Conservation (phyloP, 2,329 filamentous ascomycete species). For the Trichoderma hamatum region DNA sequence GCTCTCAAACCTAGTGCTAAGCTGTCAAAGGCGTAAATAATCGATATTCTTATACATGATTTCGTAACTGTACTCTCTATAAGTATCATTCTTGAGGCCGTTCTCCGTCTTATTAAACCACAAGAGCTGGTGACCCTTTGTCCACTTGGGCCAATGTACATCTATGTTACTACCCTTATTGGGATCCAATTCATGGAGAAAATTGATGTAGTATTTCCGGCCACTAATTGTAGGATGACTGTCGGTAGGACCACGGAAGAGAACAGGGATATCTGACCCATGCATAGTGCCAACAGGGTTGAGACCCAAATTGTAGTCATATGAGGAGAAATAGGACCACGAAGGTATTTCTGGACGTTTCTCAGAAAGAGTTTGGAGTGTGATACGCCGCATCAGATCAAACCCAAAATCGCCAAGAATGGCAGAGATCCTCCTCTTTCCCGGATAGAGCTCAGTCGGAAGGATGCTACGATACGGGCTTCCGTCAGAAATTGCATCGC, state of each 20-base stretch:
- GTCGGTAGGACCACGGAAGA: conserved; percentile 68
- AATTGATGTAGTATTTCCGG: conserved; percentile 72
- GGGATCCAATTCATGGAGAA: conserved; percentile 70
- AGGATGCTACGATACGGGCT: conserved; percentile 71
- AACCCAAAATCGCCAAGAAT: conserved; percentile 77
- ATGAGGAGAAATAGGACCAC: conserved; percentile 77
- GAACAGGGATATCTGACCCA: conserved; percentile 64
- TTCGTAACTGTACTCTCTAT: neutral
- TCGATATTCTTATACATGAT: neutral
- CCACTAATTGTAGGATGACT: conserved; percentile 59
- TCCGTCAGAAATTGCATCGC: conserved; percentile 55
- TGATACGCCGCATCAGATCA: conserved; percentile 68
- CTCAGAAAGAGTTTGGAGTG: conserved; percentile 54
- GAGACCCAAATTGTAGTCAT: conserved; percentile 58
- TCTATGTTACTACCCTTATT: conserved; percentile 55
- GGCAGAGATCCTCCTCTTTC: conserved; percentile 76
- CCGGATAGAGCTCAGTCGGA: conserved; percentile 64
- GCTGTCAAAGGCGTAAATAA: neutral
- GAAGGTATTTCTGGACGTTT: conserved; percentile 59
- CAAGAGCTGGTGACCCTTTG: conserved; percentile 51
- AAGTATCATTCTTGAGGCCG: neutral
- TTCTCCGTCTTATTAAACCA: neutral
- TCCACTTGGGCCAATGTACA: conserved; percentile 48
- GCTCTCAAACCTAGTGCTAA: neutral
- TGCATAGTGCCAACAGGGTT: conserved; percentile 74